Conservation (phyloP, 176 grass and related monocot species). For the Hyparrhenia diplandra region DNA sequence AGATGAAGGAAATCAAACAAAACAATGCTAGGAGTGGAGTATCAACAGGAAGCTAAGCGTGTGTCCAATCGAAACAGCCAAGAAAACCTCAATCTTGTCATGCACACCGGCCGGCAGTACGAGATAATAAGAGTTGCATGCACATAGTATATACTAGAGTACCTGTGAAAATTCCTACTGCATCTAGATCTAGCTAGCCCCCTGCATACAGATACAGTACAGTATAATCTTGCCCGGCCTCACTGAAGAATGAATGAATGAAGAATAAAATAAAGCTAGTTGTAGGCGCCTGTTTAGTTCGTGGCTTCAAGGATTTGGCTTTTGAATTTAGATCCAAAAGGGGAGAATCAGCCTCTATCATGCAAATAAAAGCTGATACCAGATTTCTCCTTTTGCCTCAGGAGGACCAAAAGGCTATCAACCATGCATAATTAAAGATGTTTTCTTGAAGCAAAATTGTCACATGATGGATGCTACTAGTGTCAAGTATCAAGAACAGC, state of each 20-base stretch:
- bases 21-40: not conserved
- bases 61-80: conserved; percentile 12
- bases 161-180: not conserved
- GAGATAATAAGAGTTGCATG: conserved; percentile 6
- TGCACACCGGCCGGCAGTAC: not conserved
- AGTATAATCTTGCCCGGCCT: not conserved
- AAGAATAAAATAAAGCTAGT: conserved; percentile 31
- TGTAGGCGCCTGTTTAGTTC: conserved; percentile 9
- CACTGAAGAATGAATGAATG: no score
- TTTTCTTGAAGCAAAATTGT: not conserved
- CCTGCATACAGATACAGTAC: not conserved
- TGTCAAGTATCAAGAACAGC: not conserved
- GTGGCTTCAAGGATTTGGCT: conserved; percentile 34
- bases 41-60: not conserved
- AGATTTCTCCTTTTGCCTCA: conserved; percentile 22
- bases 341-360: not conserved
- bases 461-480: not conserved
- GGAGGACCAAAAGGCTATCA: conserved; percentile 37
- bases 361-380: conserved; percentile 12
- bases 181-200: not conserved
- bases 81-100: conserved; percentile 31
- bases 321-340: conserved; percentile 31
- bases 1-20: not conserved
- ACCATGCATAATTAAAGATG: conserved; percentile 7
- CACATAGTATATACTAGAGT: not conserved